Conservation (phyloP, 352 stramenopile genomes). For the Phytophthora agathidicida region DNA sequence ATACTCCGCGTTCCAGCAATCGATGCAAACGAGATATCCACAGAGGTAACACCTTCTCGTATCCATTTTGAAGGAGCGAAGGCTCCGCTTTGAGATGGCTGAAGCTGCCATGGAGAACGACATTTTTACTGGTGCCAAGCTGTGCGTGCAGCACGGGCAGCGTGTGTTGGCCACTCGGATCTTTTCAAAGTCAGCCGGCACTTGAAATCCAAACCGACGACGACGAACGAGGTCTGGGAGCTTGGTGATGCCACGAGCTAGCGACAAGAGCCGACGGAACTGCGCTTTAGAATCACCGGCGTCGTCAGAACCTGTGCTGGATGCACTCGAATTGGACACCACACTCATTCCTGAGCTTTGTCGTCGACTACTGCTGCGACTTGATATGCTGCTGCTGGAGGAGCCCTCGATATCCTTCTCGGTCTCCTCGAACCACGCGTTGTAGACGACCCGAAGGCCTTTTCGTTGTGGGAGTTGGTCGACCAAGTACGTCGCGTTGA, state of each 20-base stretch:
- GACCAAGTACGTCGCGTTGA: constrained; percentile 41
- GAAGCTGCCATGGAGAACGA: constrained; percentile 22
- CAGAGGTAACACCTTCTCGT: constrained; percentile 33
- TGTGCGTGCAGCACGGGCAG: constrained; percentile 37
- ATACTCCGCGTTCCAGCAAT: constrained; percentile 32
- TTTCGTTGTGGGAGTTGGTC: constrained; percentile 39
- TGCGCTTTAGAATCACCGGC: constrained; percentile 16
- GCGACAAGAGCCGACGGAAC: constrained; percentile 19
- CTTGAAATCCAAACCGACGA: constrained; percentile 30
- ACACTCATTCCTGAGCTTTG: constrained; percentile 3
- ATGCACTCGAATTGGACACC: constrained; percentile 5
- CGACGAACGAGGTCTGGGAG: constrained; percentile 27
- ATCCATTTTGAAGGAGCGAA: constrained; percentile 22
- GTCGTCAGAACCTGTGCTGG: neutral
- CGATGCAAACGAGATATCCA: constrained; percentile 28
- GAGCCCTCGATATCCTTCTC: constrained; percentile 2
- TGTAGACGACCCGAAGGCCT: constrained; percentile 47
- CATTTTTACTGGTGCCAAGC: constrained; percentile 29
- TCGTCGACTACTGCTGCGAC: constrained; percentile 10
- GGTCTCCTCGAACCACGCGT: constrained; percentile 30
- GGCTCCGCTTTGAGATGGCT: constrained; percentile 15
- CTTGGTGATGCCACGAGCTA: constrained; percentile 29
- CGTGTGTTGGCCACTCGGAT: constrained; percentile 22
- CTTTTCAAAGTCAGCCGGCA: constrained; percentile 12
- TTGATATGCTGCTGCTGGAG: constrained; percentile 10